Base-by-base conservation (phyloP, 1,139 yeast genomes). In the Taphrina wiesneri region DNA sequence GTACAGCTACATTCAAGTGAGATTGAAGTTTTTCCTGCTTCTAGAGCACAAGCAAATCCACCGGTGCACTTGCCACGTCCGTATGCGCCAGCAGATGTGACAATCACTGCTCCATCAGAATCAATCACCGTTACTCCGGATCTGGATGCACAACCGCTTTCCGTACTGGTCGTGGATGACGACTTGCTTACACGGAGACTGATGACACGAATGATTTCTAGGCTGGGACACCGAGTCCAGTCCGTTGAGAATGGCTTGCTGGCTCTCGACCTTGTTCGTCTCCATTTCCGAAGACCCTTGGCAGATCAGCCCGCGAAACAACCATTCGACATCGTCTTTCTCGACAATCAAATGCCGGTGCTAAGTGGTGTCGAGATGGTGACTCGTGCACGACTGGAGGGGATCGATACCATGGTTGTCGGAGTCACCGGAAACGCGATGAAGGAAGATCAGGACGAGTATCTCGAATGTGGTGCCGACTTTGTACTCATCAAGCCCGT, bases 311-410 rank as follows among this genome's bases (percentile, higher is more conserved):
- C 45, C 2, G 53, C 9, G 11, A 28, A 36, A 26, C 19, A 17
- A 17, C 60, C 65, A 7, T 53, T 39, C 25, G 65, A 62, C 51
- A 49, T 62, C 6, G 65, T 62, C 34, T 52, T 62, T 28, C 54
- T 62, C 30, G 65, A 62, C 60, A 62, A 62, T 25, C 65, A 62
- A 47, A 62, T 62, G 65, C 65, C 65, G 6, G 60, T 62, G 45
- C 21, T 62, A 60, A 39, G 60, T 23, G 65, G 65, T 15, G 65
- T 62, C 34, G 65, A 62, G 43, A 30, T 54, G 53, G 65, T 53
- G 45, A 62, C 54, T 54, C 53, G 43, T 11, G 45, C 56, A 6
- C 43, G 65, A 19, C 5, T 53, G 46, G 60, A 53, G 51, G 65
- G 65, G 1, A n/a, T 53, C 34, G 45, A 46, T 4, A 62, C 60